Evolutionary conservation across 2,329 filamentous ascomycete species (phyloP), one percentile per base, ranked within the genome.

Genomic region (Botrytis fabae): DNA sequence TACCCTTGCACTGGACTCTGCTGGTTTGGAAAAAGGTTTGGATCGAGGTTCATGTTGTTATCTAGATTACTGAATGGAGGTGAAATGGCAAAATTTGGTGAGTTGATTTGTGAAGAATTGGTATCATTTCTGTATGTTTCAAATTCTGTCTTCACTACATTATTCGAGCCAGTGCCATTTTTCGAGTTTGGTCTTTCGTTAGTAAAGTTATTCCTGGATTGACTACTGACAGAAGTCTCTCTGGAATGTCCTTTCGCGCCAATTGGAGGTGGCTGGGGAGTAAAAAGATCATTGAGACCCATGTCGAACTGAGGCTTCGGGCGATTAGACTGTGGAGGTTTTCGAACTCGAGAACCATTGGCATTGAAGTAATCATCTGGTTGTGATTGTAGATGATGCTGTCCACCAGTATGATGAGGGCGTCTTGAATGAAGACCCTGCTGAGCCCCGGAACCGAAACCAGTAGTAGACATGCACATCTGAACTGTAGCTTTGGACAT

Each of bases 401-500:
- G 73, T 3, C 74, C 51, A 25, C 74, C 66, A 25, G 73, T 64
- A 62, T 75, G 75, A 32, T 76, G 76, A 38, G 68, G 74, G 10
- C 75, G 74, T 20, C 76, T 72, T 18, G 77, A 74, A 62, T 77
- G 76, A n/a, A 79, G 76, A 9, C 76, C 75, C 16, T 76, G 76
- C 64, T 76, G 75, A 25, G 77, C 75, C 8, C 78, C 78, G 18
- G 79, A 78, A 25, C 77, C 75, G 72, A 81, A 81, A 16, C 80
- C 80, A 1, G 79, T 95, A 1, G 92, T 95, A 2, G 92, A 93
- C 81, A 95, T 91, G 77, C 93, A 94, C 95, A 98, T 98, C 80
- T 95, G 93, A 68, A 98, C 92, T 0, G 95, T 98, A 16, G 95
- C 95, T 83, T 96, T 97, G 78, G 93, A 95, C 84, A 97, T 98